Conservation (phyloP, 805 yeast species). For the Debaryomyces hansenii region DNA sequence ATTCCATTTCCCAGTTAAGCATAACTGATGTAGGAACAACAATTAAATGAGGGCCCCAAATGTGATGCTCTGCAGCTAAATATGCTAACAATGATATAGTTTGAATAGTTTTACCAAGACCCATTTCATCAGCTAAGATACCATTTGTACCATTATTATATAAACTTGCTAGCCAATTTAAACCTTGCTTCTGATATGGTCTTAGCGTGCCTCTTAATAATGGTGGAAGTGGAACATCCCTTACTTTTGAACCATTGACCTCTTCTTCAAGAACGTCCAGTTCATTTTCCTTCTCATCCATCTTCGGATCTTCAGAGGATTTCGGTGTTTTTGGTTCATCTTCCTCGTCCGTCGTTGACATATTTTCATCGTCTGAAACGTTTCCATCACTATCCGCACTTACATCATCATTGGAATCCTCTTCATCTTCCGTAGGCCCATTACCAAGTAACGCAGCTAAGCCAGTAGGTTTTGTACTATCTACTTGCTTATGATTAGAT, state of each 20-base stretch:
- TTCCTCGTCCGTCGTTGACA: slow-evolving; percentile 24
- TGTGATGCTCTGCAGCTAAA: slow-evolving; percentile 87
- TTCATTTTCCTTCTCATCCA: slow-evolving; percentile 9
- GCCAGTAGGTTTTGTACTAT: slow-evolving; percentile 3
- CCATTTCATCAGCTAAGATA: slow-evolving; percentile 98
- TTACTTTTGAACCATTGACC: slow-evolving; percentile 42
- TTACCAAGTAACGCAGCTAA: not conserved
- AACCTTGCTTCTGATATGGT: slow-evolving; percentile 92
- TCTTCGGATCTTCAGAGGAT: slow-evolving; percentile 6
- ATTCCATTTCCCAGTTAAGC: slow-evolving; percentile 99
- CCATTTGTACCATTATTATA: slow-evolving; percentile 94
- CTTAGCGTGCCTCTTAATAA: slow-evolving; percentile 79
- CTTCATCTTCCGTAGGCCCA: slow-evolving; percentile 9
- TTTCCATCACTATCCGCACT: not conserved
- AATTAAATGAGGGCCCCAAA: slow-evolving; percentile 98
- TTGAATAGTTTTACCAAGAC: slow-evolving; percentile 95
- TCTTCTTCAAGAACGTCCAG: slow-evolving; percentile 25
- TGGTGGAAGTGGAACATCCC: slow-evolving; percentile 76
- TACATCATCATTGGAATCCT: slow-evolving; percentile 2
- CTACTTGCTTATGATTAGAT: slow-evolving; percentile 10
- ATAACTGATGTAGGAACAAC: slow-evolving; percentile 97
- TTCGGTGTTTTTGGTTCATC: slow-evolving; percentile 36
- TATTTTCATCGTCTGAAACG: slow-evolving; percentile 17
- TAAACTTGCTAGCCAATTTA: slow-evolving; percentile 94
- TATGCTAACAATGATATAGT: slow-evolving; percentile 85